Conservation (phyloP, 306 rosid species). For the Ammopiptanthus mongolicus region DNA sequence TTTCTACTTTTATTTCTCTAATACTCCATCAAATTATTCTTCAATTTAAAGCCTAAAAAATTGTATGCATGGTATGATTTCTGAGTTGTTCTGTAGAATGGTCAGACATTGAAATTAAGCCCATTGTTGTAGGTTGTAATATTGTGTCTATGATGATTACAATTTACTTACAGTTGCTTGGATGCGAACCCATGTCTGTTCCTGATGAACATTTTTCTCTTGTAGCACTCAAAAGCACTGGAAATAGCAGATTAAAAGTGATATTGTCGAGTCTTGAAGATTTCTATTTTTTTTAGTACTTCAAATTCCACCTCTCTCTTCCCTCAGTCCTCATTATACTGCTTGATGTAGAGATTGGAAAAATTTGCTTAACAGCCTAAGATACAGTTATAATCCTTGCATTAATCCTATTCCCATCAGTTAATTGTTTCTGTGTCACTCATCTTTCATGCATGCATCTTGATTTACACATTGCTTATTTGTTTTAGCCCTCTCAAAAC, state of each 20-base stretch:
- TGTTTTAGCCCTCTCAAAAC: conserved; percentile 22
- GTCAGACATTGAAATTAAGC: not conserved
- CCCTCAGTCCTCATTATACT: not conserved
- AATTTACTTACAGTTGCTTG: not conserved
- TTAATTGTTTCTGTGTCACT: not conserved
- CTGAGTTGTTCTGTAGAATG: not conserved
- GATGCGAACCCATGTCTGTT: not conserved
- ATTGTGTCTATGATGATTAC: not conserved
- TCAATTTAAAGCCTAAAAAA: not conserved
- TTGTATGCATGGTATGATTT: not conserved
- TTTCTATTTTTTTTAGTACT: not conserved
- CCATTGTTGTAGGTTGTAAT: not conserved
- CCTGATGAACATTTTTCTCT: not conserved
- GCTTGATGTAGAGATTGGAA: not conserved
- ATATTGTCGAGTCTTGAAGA: not conserved
- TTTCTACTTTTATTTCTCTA: not conserved
- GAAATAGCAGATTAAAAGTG: not conserved
- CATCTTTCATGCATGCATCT: not conserved
- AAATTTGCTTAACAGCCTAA: not conserved
- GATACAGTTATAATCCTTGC: not conserved
- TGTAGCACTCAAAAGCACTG: not conserved
- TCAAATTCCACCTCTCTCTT: not conserved
- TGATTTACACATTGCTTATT: not conserved
- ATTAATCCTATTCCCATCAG: not conserved
- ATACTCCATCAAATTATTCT: not conserved